Evolutionary conservation across 2,329 filamentous ascomycete species (phyloP), one percentile per base, ranked within the genome.

Genomic region (Fusarium veterinarium): DNA sequence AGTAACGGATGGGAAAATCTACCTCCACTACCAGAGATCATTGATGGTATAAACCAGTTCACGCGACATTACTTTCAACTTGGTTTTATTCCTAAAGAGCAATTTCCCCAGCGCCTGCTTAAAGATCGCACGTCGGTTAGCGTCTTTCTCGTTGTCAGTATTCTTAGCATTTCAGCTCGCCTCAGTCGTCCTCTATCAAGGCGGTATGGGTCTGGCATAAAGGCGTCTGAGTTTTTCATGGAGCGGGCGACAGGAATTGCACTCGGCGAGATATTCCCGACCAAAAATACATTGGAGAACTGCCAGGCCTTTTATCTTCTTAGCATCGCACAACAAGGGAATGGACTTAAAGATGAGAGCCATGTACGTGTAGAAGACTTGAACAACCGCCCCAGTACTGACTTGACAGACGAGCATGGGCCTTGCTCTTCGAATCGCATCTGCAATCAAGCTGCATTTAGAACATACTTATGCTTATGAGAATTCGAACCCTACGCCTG

Each of bases 301-400:
- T 89, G 87, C 57, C 88, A 90, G 77, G 88, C 85, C 2, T 90
- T 90, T 67, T 90, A 89, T 70, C 79, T 90, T 7, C 80, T 90
- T 20, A 89, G 87, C 73, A 86, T 90, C 60, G 87, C 88, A 8
- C 88, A 90, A 71, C 88, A 90, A 75, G 87, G 87, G 19, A 88
- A 85, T 58, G 88, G 86, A 0, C 80, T 86, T 69, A 85, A 83
- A 44, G 87, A 88, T 56, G 83, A 81, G 59, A 90, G 88, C 77
- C 88, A 87, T 71, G 87, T 89, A 77, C 75, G 87, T 81, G 25
- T 20, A 13, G 40, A 30, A 28, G 48, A 28, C 37, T 33, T 10
- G 20, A 38, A 23, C 30, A 11, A 30, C 46, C 19, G 33, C 7
- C 30, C 31, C 10, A 62, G 45, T 41, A 30, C 62, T 69, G 45